These are phyloP conservation scores for Chrysochromulina parva DNA, from an alignment of 78 protist species.

Conservation along the genomic window DNA sequence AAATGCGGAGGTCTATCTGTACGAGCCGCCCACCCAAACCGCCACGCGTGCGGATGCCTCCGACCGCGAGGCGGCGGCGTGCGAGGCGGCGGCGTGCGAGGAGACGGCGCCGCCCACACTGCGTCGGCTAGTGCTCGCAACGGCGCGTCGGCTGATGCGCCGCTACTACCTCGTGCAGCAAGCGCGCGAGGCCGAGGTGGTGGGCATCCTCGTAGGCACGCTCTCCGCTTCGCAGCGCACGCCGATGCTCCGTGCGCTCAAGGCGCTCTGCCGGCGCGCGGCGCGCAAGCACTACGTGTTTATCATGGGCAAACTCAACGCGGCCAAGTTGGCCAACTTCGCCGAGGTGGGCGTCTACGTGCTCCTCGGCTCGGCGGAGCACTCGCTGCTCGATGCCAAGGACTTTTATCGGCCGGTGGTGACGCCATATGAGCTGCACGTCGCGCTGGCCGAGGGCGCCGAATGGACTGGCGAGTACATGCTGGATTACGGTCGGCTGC, in stretches of 20 bases:
- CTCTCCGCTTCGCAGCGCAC: conserved; percentile 57
- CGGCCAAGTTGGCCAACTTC: conserved; percentile 84
- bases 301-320: conserved; percentile 79
- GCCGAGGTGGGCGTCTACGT: conserved; percentile 78
- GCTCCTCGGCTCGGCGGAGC: conserved; percentile 78
- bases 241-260: conserved; percentile 47
- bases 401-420: conserved; percentile 74
- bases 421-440: conserved; percentile 80
- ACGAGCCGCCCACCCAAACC: neutral
- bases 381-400: conserved; percentile 65
- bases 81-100: neutral
- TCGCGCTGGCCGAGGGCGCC: conserved; percentile 45
- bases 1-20: neutral
- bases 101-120: neutral
- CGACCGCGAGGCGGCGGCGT: neutral
- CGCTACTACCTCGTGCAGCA: conserved; percentile 37
- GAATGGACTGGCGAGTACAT: conserved; percentile 65
- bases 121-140: neutral
- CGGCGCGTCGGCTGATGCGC: neutral
- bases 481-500: conserved; percentile 52
- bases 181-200: conserved; percentile 62
- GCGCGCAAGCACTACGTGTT: conserved; percentile 75
- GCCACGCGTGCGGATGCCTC: too few species aligned
- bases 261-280: neutral
- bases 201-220: conserved; percentile 74